phyloP scores from a whole-genome alignment of 1,139 yeast genomes.

The Yamadazyma atmosphaerica region DNA sequence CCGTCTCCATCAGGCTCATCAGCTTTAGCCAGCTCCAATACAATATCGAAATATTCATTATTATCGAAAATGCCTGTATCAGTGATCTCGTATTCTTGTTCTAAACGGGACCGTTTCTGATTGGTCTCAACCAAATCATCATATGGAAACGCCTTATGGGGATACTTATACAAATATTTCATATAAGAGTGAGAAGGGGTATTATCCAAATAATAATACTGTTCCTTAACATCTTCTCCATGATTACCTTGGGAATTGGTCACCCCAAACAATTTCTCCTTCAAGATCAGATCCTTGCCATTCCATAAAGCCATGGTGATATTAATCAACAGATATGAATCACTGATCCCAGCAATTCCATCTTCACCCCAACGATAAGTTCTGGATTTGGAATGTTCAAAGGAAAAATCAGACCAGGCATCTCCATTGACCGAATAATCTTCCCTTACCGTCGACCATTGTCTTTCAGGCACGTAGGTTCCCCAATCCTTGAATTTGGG shows the following conservation, averaged over 20 bases:
- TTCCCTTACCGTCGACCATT: conserved; percentile 94
- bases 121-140: conserved; percentile 72
- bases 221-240: conserved; percentile 90
- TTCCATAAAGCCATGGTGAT: conserved; percentile 88
- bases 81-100: conserved; percentile 68
- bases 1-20: conserved; percentile 85
- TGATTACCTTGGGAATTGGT: conserved; percentile 95
- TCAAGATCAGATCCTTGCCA: conserved; percentile 80
- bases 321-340: conserved; percentile 78
- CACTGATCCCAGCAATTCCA: conserved; percentile 90
- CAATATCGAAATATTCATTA: conserved; percentile 84
- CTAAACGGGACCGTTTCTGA: conserved; percentile 60
- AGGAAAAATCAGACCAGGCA: conserved; percentile 91
- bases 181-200: conserved; percentile 93
- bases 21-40: conserved; percentile 88
- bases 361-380: conserved; percentile 97
- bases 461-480: conserved; percentile 85
- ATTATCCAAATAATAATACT: conserved; percentile 84
- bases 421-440: conserved; percentile 87
- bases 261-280: conserved; percentile 85
- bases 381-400: conserved; percentile 81
- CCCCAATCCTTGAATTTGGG: conserved; percentile 87
- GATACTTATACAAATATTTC: conserved; percentile 91
- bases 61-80: conserved; percentile 80
- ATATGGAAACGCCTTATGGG: conserved; percentile 83